Conservation (phyloP, 2,329 filamentous ascomycete species). For the Colletotrichum sp. region DNA sequence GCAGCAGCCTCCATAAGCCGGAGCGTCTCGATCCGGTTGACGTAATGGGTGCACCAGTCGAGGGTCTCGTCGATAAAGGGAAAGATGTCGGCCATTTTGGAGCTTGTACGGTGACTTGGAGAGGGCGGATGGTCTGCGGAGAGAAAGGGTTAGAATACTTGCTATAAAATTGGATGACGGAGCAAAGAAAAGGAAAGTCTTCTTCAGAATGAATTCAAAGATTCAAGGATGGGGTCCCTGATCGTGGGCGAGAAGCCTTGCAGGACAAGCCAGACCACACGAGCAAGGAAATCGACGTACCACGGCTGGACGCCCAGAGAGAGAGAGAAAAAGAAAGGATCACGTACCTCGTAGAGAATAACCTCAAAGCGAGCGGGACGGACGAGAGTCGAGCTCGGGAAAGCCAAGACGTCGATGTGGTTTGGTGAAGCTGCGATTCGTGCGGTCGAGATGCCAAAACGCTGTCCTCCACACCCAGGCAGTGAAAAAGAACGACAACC, state of each 20-base stretch:
- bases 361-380: not conserved
- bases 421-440: too few relatives aligned
- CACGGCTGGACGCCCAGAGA: too few relatives aligned
- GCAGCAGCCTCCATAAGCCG: not conserved
- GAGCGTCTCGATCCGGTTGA: not conserved
- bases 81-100: not conserved
- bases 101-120: not conserved
- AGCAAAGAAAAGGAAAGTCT: too few relatives aligned
- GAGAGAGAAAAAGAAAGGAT: too few relatives aligned
- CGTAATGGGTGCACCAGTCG: not conserved
- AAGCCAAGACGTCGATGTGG: too few relatives aligned
- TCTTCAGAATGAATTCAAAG: too few relatives aligned
- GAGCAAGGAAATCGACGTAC: too few relatives aligned
- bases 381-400: not conserved
- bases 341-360: not conserved
- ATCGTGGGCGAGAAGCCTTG: too few relatives aligned
- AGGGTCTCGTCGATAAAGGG: not conserved
- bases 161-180: too few relatives aligned
- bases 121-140: not conserved
- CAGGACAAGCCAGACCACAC: too few relatives aligned
- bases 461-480: not conserved
- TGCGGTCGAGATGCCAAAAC: not conserved
- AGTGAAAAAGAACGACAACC: rapidly evolving
- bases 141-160: too few relatives aligned
- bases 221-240: too few relatives aligned